Percentiles rank a stretch among this genome's conserved stretches.
Conservation (phyloP, 2,329 filamentous ascomycete species). For the Aspergillus japonicus region DNA sequence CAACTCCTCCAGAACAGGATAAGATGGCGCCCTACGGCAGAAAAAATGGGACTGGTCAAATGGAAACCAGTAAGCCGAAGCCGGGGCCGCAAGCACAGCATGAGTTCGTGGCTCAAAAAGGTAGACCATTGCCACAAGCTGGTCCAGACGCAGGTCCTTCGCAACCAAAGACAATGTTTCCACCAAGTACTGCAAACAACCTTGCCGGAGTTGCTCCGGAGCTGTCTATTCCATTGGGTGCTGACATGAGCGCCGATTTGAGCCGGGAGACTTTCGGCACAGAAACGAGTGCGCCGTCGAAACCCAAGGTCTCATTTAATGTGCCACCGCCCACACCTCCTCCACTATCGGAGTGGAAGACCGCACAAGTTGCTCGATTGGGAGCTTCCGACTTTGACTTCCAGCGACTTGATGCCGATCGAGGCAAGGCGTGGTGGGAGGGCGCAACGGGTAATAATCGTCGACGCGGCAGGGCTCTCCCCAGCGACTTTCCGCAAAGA, state of each 20-base stretch:
- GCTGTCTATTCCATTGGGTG: neutral
- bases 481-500: constrained; percentile 34
- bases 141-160: neutral
- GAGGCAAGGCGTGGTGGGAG: constrained; percentile 75
- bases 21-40: neutral
- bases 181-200: neutral
- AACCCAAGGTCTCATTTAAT: constrained; percentile 47
- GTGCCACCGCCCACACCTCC: constrained; percentile 48
- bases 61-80: neutral
- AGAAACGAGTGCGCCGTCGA: constrained; percentile 25
- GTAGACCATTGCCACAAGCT: constrained; percentile 2
- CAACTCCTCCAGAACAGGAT: neutral
- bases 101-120: neutral
- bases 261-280: constrained; percentile 13
- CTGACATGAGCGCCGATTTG: neutral
- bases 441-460: constrained; percentile 48
- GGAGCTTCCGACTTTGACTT: constrained; percentile 61
- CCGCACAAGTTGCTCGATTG: constrained; percentile 62
- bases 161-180: neutral
- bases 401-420: constrained; percentile 48
- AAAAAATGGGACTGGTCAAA: neutral
- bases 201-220: neutral
- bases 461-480: constrained; percentile 48
- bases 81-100: neutral
- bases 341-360: constrained; percentile 64